Evolutionary conservation across 2,329 filamentous ascomycete genomes (phyloP).

Genomic region (Ploettnerulaceae sp.): DNA sequence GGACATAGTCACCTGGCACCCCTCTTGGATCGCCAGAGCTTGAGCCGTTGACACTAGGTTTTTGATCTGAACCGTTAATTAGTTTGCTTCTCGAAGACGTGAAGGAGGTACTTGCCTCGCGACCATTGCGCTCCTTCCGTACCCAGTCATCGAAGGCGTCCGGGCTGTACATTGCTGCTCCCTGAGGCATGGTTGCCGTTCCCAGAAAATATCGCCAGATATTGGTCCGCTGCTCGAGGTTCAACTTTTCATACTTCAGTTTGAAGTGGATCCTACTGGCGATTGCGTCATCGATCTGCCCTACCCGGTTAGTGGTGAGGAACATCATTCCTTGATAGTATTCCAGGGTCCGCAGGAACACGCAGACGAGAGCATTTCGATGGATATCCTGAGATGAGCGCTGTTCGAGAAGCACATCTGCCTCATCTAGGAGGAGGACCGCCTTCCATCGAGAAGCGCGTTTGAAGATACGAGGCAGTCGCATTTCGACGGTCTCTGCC

Average conservation of each 20-base stretch:
- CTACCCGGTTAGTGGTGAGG: constrained; percentile 34
- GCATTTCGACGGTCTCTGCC: constrained; percentile 27
- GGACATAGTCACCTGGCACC: constrained; percentile 9
- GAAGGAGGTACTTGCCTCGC: constrained; percentile 7
- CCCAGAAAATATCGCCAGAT: constrained; percentile 1
- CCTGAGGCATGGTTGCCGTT: constrained; percentile 1
- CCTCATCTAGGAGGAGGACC: constrained; percentile 22
- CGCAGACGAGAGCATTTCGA: no score
- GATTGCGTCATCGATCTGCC: constrained; percentile 2
- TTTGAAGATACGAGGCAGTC: constrained; percentile 43
- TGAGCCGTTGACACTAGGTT: constrained; percentile 11
- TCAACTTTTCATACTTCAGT: neutral
- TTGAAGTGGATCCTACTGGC: neutral
- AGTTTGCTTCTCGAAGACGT: constrained; percentile 3
- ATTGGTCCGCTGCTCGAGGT: neutral
- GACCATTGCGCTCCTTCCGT: constrained; percentile 5
- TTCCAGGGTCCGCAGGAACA: constrained; percentile 37
- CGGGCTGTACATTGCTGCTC: neutral
- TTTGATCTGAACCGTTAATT: constrained; percentile 11
- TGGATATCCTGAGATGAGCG: constrained; percentile 5
- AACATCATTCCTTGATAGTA: constrained; percentile 38
- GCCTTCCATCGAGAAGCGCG: constrained; percentile 37
- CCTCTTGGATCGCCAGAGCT: constrained; percentile 9
- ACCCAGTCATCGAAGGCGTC: neutral
- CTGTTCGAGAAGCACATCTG: constrained; percentile 17